Percentiles rank a stretch among this genome's conserved stretches.
These are phyloP conservation scores for Pachysandra terminalis DNA, from an alignment of 164 flowering plant genomes.

Conservation along the genomic window DNA sequence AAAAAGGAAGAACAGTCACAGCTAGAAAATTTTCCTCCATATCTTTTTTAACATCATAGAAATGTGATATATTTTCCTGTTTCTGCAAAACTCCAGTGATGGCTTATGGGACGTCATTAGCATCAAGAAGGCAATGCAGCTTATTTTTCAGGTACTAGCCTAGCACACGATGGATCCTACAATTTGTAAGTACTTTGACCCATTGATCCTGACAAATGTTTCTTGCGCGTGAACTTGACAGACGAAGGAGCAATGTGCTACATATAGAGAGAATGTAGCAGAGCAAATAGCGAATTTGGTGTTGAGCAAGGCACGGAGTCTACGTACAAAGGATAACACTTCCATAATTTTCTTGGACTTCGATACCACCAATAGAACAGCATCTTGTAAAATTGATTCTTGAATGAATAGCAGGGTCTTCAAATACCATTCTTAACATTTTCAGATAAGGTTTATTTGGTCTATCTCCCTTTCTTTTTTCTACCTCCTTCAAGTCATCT, in stretches of 20 bases:
- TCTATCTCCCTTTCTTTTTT: no score
- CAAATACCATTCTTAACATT: conserved; percentile 1
- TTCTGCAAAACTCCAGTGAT: conserved; percentile 53
- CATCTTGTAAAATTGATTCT: conserved; percentile 46
- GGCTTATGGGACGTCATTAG: conserved; percentile 97
- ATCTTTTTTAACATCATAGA: neutral
- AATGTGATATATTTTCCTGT: neutral
- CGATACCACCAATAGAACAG: conserved; percentile 30
- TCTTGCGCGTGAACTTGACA: conserved; percentile 22
- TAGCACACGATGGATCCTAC: neutral
- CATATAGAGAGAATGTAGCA: conserved; percentile 43
- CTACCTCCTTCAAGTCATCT: no score
- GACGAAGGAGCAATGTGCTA: conserved; percentile 44
- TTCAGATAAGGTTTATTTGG: no score
- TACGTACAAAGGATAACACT: conserved; percentile 93
- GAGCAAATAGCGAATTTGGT: conserved; percentile 71
- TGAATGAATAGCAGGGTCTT: conserved; percentile 4
- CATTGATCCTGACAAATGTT: neutral
- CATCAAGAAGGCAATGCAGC: conserved; percentile 69
- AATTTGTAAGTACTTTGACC: neutral
- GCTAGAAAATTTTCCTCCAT: no score
- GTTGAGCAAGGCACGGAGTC: conserved; percentile 75
- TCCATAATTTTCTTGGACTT: conserved; percentile 83
- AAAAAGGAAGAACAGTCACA: no score
- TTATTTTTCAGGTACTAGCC: conserved; percentile 63